Base-by-base conservation (phyloP, 2,329 filamentous ascomycete species). In the Trichoderma sp. region DNA sequence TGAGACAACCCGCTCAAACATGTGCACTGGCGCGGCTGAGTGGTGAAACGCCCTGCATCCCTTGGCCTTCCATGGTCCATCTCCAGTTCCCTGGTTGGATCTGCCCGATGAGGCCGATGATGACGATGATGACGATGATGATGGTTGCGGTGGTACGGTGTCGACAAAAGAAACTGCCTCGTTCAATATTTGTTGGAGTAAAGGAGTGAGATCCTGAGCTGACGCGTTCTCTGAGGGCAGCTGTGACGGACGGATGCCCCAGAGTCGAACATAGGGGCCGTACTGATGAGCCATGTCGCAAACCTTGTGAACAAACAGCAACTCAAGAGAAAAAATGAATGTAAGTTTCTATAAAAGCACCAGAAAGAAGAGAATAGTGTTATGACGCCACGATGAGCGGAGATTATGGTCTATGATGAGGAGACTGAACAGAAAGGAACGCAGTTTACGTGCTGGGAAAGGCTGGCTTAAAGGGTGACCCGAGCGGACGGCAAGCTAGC, bases 161-260 rank as follows among this genome's bases (percentile, higher is more conserved):
- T 86, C 84, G 77, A 91, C 84, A 78, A 92, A 91, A 1, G 84
- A 83, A 32, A 88, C 79, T 26, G 88, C 86, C 78, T 92, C 90
- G n/a, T 81, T 77, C 36, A 92, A 82, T 28, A 90, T 81, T 6
- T 83, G 79, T 11, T 80, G 78, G 72, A 91, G 78, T 74, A 92
- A 86, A 6, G 83, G 81, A 26, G 80, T 78, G 18, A 91, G 81
- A 43, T 85, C 83, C 32, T 84, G 81, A 4, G 79, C 71, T 2
- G 80, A 76, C 5, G 83, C 82, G 15, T 78, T 76, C 43, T 81
- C 72, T 32, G 81, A 68, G 2, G 87, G 88, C 1, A 90, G 83
- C 72, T 87, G 83, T 32, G 80, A 79, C 18, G 82, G 79, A 21
- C 81, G 80, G 28, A 90, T 78, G 66, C 88, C 88, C 82, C 85